A percentile compares a stretch with the other conserved stretches of the same genome.
These are phyloP conservation scores for Hymenoscyphus linearis DNA, from an alignment of 2,329 filamentous ascomycete genomes.

Conservation along the genomic window DNA sequence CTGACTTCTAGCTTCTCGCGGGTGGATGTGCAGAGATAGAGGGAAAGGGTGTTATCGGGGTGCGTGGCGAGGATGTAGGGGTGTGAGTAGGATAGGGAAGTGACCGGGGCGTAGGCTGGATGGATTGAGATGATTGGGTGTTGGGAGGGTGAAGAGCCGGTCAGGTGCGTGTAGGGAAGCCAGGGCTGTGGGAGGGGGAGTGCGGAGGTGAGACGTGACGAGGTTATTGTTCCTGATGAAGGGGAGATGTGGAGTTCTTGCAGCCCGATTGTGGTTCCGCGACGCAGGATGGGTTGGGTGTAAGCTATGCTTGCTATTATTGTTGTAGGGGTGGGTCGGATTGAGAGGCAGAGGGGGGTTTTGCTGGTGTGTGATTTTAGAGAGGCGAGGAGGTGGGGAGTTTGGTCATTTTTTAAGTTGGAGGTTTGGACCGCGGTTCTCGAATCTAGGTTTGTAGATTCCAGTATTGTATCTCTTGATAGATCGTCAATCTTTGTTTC, in stretches of 20 bases:
- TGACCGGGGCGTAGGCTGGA: too few species aligned
- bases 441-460: too few species aligned
- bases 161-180: conserved; percentile 23
- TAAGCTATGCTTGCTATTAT: conserved; percentile 84
- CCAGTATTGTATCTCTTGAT: too few species aligned
- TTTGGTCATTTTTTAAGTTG: neutral
- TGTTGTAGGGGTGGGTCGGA: conserved; percentile 59
- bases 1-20: conserved; percentile 50
- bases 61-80: conserved; percentile 66
- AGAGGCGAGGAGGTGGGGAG: conserved; percentile 59
- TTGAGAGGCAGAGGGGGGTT: conserved; percentile 74
- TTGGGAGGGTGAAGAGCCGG: conserved; percentile 26
- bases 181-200: conserved; percentile 41
- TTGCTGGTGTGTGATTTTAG: conserved; percentile 75
- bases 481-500: neutral
- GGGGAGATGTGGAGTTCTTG: conserved; percentile 70
- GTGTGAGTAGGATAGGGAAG: conserved; percentile 44
- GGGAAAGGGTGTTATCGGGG: conserved; percentile 65
- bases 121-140: conserved; percentile 26
- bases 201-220: conserved; percentile 46
- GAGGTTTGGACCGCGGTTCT: too few species aligned
- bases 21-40: conserved; percentile 63
- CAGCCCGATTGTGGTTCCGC: conserved; percentile 86
- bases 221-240: conserved; percentile 32
- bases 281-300: conserved; percentile 67